phyloP scores from a whole-genome alignment of 108 stramenopile species.

The Conticribra weissflogii region DNA sequence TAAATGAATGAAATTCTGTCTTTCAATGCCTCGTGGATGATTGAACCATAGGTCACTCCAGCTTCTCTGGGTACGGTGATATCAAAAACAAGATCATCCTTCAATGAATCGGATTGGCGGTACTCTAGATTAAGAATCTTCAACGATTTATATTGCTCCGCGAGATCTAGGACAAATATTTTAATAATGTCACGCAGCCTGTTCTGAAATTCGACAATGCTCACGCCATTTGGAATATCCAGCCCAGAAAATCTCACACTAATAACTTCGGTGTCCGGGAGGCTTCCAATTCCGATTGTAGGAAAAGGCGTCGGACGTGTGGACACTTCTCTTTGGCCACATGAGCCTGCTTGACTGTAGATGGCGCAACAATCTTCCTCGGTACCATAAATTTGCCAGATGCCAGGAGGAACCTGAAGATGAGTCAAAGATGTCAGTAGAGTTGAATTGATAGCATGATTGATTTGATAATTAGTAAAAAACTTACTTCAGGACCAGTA shows the following conservation, averaged over 20 bases:
- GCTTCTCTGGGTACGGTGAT: neutral
- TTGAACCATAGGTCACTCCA: neutral
- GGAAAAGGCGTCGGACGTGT: constrained; percentile 9
- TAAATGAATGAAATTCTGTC: no score
- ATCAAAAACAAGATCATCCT: neutral
- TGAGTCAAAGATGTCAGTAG: neutral
- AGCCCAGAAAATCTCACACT: constrained; percentile 1
- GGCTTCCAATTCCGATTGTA: neutral
- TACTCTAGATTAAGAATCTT: constrained; percentile 12
- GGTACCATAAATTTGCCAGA: constrained; percentile 4
- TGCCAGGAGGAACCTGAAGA: constrained; percentile 12
- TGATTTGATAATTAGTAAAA: neutral
- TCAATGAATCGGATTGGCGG: neutral
- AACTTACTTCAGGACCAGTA: constrained; percentile 9
- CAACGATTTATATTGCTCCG: constrained; percentile 1
- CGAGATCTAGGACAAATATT: neutral
- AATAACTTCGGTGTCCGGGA: neutral
- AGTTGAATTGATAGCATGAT: neutral
- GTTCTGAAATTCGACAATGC: neutral
- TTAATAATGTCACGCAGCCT: constrained; percentile 1
- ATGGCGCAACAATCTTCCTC: constrained; percentile 6
- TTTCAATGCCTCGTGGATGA: neutral
- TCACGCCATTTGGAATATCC: neutral
- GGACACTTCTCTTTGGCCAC: neutral
- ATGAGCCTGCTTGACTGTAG: neutral